Evolutionary conservation across 495 filamentous ascomycete species (phyloP).

Genomic region (Penicillium fimorum): DNA sequence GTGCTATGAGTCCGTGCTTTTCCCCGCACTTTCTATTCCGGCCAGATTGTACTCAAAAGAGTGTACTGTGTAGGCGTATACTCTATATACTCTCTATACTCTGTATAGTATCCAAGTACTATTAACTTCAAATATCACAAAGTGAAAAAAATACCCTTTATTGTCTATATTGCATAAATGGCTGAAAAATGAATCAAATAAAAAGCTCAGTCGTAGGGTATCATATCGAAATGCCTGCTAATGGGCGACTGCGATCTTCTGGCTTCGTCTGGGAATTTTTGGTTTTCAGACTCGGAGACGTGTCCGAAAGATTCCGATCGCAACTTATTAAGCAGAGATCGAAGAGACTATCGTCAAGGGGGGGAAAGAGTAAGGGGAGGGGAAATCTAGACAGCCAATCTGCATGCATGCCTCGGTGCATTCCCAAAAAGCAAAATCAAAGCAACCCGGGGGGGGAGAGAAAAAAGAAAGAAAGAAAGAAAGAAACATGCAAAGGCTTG

Average conservation of each 20-base stretch:
- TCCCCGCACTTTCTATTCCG: not conserved
- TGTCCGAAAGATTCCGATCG: not conserved
- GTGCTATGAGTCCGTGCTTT: too few species aligned
- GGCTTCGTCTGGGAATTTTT: constrained; percentile 25
- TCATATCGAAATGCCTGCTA: constrained; percentile 53
- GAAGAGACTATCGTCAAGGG: not conserved
- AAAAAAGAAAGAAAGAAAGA: not conserved
- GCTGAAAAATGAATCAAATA: constrained; percentile 23
- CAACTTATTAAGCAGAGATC: not conserved
- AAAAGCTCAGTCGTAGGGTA: constrained; percentile 50
- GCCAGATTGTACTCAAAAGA: too few species aligned
- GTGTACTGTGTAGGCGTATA: too few species aligned
- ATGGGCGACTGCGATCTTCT: constrained; percentile 46
- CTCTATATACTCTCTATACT: too few species aligned
- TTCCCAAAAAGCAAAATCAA: not conserved
- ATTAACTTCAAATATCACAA: too few species aligned
- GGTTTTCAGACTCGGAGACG: constrained; percentile 19
- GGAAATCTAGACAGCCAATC: not conserved
- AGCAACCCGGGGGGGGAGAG: not conserved
- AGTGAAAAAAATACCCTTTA: constrained; percentile 6
- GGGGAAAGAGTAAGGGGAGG: not conserved
- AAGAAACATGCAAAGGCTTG: not conserved
- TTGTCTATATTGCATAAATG: constrained; percentile 26
- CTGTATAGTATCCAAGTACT: too few species aligned
- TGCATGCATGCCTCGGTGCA: not conserved